Base-by-base conservation (phyloP, 208 protist species). In the Acanthamoeba rhysodes region DNA sequence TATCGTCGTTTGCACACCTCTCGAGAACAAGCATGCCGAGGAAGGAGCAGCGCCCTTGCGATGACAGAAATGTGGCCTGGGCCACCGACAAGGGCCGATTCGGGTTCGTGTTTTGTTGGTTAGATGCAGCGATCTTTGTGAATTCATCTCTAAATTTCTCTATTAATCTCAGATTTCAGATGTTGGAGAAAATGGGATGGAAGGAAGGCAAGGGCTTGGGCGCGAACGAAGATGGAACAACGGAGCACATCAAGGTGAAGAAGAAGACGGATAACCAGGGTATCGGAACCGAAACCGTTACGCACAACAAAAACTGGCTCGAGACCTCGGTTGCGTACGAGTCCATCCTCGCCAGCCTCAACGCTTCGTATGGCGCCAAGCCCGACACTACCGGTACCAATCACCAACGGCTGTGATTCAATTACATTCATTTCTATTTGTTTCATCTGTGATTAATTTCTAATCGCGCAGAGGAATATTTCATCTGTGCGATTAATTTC, bases 131-230 rank as follows among this genome's bases (percentile, higher is more conserved):
- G 22, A 29, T 18, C 41, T 70, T 41, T 41, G 4, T 41, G 37
- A 32, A 50, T n/a, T 32, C 41, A 74, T 18, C 10, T 74, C 34
- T 74, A n/a, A 74, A 37, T 12, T 74, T 37, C 5, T 80, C 37
- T 76, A 3, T 48, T 48, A 5, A 20, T 27, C 27, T 57, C 9
- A 98, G 98, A 22, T 98, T 98, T 85, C 95, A 98, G 50, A 95
- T 99, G 68, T 94, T 99, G 91, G 97, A 98, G 95, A 98, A 98
- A 93, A 97, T 98, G 34, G 98, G 98, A 7, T 99, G 98, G 98
- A 97, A 95, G 53, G 98, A 99, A 93, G 98, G 98, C 76, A 96
- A 88, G 41, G 98, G 98, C 12, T 95, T 99, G 20, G 98, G 98
- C n/a, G 97, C 97, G 85, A 96, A 97, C 16, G 95, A 98, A 95